Evolutionary conservation across 2,329 filamentous ascomycete genomes (phyloP).

Genomic region (Sarocladiaceae sp.): DNA sequence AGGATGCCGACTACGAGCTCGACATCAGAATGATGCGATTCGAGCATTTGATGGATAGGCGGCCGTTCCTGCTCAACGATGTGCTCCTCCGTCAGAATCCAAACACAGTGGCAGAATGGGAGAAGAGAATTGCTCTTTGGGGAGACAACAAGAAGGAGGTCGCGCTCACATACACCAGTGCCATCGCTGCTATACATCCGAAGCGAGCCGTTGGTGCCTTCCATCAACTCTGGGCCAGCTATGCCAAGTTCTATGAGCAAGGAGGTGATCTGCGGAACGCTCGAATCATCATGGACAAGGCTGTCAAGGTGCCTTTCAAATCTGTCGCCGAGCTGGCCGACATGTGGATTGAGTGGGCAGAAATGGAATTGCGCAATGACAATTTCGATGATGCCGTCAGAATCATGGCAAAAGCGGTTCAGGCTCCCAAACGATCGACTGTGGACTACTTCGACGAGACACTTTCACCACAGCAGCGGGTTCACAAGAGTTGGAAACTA

Average conservation of each 20-base stretch:
- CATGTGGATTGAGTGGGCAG: constrained; percentile 99
- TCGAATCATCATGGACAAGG: constrained; percentile 93
- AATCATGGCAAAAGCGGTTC: constrained; percentile 96
- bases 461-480: constrained; percentile 87
- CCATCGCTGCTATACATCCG: constrained; percentile 87
- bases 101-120: constrained; percentile 94
- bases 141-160: constrained; percentile 88
- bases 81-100: constrained; percentile 93
- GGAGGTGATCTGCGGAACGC: constrained; percentile 81
- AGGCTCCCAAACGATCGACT: constrained; percentile 93
- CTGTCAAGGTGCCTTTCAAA: constrained; percentile 96
- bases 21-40: constrained; percentile 98
- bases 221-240: constrained; percentile 93
- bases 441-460: constrained; percentile 99
- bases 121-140: constrained; percentile 94
- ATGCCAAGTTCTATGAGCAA: constrained; percentile 93
- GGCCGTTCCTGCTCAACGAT: constrained; percentile 94
- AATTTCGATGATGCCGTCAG: constrained; percentile 93
- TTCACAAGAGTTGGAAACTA: constrained; percentile 98
- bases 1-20: constrained; percentile 86
- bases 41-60: constrained; percentile 94
- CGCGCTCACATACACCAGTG: constrained; percentile 90
- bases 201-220: constrained; percentile 94
- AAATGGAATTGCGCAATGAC: constrained; percentile 93
- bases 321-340: constrained; percentile 95